Conservation (phyloP, 768 basidiomycete genomes). For the Russula abietina region DNA sequence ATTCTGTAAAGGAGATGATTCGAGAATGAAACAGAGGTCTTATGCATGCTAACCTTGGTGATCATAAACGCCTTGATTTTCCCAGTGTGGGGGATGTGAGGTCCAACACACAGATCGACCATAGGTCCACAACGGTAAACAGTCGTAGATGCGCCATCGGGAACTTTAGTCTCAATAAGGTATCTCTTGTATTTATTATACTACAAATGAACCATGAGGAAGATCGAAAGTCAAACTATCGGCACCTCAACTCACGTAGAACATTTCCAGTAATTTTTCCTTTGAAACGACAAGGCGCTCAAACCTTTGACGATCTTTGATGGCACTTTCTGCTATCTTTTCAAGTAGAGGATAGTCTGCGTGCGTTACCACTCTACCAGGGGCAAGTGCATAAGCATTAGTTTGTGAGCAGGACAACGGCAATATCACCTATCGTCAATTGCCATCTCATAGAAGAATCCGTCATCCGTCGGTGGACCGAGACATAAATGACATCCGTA, state of each 20-base stretch:
- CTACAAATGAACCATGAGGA: conserved; percentile 37
- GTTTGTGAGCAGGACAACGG: not conserved
- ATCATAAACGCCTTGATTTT: conserved; percentile 97
- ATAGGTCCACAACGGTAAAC: conserved; percentile 99
- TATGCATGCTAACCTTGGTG: conserved; percentile 60
- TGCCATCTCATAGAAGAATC: conserved; percentile 99
- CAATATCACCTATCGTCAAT: conserved; percentile 64
- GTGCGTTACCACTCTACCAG: conserved; percentile 61
- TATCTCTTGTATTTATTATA: conserved; percentile 99
- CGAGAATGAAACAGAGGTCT: not conserved
- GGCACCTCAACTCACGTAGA: conserved; percentile 48
- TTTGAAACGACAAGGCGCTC: conserved; percentile 91
- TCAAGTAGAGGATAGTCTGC: conserved; percentile 86
- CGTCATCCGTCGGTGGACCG: conserved; percentile 94
- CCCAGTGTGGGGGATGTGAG: conserved; percentile 96
- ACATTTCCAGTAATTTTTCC: conserved; percentile 95
- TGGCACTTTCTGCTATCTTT: conserved; percentile 75
- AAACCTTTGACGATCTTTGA: conserved; percentile 97
- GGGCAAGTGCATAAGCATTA: not conserved
- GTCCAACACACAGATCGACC: conserved; percentile 95
- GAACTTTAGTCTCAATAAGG: conserved; percentile 91
- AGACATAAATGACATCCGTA: conserved; percentile 97
- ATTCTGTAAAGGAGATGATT: conserved; percentile 45
- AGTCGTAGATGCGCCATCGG: conserved; percentile 93
- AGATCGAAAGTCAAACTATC: not conserved